Conservation (phyloP, 2,329 filamentous ascomycete species). For the Aspergillus ochraceoroseus region DNA sequence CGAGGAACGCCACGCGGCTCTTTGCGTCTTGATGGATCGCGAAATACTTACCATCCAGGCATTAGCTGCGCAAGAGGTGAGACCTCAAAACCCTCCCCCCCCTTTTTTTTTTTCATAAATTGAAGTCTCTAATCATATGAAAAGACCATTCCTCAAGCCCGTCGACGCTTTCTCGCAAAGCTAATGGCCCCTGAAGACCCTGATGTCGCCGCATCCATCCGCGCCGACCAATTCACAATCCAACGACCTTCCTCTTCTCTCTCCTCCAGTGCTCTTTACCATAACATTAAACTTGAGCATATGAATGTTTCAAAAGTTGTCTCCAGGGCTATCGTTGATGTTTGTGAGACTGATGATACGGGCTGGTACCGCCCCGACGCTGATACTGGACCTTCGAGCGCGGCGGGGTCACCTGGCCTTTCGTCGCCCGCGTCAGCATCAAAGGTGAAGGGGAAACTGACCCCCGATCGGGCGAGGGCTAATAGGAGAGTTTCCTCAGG, state of each 20-base stretch:
- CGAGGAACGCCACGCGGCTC: slow-evolving; percentile 37
- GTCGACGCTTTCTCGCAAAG: slow-evolving; percentile 35
- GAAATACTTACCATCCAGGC: slow-evolving; percentile 42
- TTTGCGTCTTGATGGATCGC: slow-evolving; percentile 37
- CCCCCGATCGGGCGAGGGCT: slow-evolving; percentile 14
- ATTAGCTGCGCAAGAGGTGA: slow-evolving; percentile 36
- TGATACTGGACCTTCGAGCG: neutral
- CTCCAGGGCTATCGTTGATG: slow-evolving; percentile 20
- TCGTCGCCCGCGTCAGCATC: slow-evolving; percentile 8
- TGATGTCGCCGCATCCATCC: slow-evolving; percentile 25
- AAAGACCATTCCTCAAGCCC: slow-evolving; percentile 40
- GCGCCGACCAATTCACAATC: slow-evolving; percentile 28
- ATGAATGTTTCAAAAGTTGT: slow-evolving; percentile 12
- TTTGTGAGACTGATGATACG: slow-evolving; percentile 22
- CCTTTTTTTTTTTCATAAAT: neutral
- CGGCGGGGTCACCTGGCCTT: slow-evolving; percentile 10
- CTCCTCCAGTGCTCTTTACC: slow-evolving; percentile 1
- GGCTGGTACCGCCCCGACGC: slow-evolving; percentile 20
- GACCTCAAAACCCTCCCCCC: slow-evolving; percentile 2
- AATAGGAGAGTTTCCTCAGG: slow-evolving; percentile 13
- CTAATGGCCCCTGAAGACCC: slow-evolving; percentile 32
- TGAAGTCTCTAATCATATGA: slow-evolving; percentile 1
- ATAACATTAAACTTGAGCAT: neutral
- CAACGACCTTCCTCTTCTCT: slow-evolving; percentile 12
- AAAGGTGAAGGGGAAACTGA: slow-evolving; percentile 14